Conservation (phyloP, 768 basidiomycete species). For the Kwoniella sp. region DNA sequence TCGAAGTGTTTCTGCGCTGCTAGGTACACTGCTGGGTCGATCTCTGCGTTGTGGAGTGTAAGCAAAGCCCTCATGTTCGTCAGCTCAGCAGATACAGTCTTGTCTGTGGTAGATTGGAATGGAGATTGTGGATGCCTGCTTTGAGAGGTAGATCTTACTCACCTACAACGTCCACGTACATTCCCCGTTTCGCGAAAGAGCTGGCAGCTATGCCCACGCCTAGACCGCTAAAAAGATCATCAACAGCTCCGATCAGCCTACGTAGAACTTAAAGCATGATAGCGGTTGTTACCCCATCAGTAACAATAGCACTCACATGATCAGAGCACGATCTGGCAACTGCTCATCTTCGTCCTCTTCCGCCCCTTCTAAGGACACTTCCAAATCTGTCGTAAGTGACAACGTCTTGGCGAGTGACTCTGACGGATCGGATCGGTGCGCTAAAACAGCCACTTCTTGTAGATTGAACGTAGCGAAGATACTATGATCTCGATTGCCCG, state of each 20-base stretch:
- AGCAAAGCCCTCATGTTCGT: background rate
- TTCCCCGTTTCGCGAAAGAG: slow-evolving; percentile 69
- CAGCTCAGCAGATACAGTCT: background rate
- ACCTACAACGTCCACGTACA: slow-evolving; percentile 74
- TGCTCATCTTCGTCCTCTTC: slow-evolving; percentile 64
- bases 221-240: slow-evolving; percentile 67
- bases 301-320: slow-evolving; percentile 22
- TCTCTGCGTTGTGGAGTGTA: slow-evolving; percentile 61
- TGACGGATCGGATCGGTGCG: slow-evolving; percentile 60
- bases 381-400: slow-evolving; percentile 53
- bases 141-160: slow-evolving; percentile 10
- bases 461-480: slow-evolving; percentile 82
- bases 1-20: slow-evolving; percentile 80
- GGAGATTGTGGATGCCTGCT: no score
- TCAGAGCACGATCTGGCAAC: slow-evolving; percentile 21
- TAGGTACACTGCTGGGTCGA: slow-evolving; percentile 85
- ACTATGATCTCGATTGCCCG: slow-evolving; percentile 54
- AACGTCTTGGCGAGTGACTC: slow-evolving; percentile 38
- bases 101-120: no score
- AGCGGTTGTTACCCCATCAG: background rate
- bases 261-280: no score
- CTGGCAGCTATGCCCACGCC: slow-evolving; percentile 81
- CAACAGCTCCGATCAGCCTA: slow-evolving; percentile 2
- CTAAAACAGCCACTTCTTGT: slow-evolving; percentile 80
- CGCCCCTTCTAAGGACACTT: slow-evolving; percentile 22